These are phyloP conservation scores for Apostasia ramifera DNA, from an alignment of 106 monocot species.

Conservation along the genomic window DNA sequence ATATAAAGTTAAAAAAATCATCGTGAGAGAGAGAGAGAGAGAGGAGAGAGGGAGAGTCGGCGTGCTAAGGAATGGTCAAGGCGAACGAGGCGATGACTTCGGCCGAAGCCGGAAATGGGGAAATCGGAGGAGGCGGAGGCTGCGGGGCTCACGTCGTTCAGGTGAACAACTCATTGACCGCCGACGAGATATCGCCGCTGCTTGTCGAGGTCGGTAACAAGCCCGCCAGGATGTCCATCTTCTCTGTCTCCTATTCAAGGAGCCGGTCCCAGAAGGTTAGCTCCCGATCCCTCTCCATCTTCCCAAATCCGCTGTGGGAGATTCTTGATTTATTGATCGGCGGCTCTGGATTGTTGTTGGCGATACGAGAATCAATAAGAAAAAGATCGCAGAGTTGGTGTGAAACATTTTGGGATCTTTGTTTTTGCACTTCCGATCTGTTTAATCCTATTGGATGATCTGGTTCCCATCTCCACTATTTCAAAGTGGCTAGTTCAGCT, in stretches of 20 bases:
- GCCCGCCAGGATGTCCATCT: constrained; percentile 15
- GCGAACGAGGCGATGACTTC: constrained; percentile 3
- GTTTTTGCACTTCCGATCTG: no score
- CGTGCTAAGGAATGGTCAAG: not conserved
- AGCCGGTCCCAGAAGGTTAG: constrained; percentile 5
- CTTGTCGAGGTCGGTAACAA: not conserved
- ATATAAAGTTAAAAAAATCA: no score
- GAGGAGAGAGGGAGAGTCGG: not conserved
- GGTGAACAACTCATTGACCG: not conserved
- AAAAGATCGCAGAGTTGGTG: not conserved
- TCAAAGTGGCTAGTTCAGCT: no score
- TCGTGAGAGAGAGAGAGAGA: not conserved
- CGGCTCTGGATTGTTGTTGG: not conserved
- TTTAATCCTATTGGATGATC: no score
- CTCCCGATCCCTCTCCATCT: no score
- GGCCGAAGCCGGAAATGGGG: constrained; percentile 6
- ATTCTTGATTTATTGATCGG: not conserved
- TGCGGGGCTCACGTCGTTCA: constrained; percentile 15
- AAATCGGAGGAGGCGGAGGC: constrained; percentile 1
- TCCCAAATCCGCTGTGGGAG: not conserved
- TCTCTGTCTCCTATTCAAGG: constrained; percentile 23
- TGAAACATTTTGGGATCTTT: no score
- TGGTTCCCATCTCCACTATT: no score
- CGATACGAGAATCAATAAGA: not conserved
- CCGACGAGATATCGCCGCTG: constrained; percentile 28